Percentiles rank a stretch among this genome's conserved stretches.
Evolutionary conservation across 306 rosid genomes (phyloP).

Genomic region (Quercus engelmannii): DNA sequence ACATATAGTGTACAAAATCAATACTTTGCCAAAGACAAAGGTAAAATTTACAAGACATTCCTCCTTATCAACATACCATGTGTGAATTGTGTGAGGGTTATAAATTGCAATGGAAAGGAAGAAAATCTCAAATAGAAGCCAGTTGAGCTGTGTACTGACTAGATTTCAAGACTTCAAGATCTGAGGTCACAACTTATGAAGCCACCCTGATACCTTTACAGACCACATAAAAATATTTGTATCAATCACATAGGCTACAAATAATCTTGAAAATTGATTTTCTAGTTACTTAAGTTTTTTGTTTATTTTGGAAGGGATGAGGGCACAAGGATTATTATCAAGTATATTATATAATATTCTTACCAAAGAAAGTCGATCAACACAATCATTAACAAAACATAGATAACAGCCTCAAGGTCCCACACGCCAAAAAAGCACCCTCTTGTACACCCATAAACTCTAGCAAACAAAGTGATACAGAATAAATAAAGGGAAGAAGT

Average conservation of each 20-base stretch:
- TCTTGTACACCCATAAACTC: constrained; percentile 1
- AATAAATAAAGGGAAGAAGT: neutral
- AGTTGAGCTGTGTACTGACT: neutral
- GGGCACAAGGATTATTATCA: neutral
- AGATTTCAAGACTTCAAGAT: neutral
- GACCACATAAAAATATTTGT: neutral
- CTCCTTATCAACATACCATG: neutral
- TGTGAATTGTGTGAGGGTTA: neutral
- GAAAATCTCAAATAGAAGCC: neutral
- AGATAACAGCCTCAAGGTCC: no score
- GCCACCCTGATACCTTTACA: neutral
- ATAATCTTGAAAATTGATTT: neutral
- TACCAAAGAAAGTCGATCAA: no score
- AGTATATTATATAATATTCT: neutral
- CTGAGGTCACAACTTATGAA: neutral
- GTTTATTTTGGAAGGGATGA: neutral
- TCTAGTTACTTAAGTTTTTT: neutral
- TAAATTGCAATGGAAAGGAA: neutral
- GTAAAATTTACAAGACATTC: neutral
- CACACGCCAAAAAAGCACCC: no score
- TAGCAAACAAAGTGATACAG: constrained; percentile 13
- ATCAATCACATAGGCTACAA: neutral
- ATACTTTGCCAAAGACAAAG: neutral
- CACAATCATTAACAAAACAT: neutral
- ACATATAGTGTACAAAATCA: neutral